Percentiles rank a stretch among this genome's conserved stretches.
phyloP scores from a whole-genome alignment of 805 yeast species.

The Pichia thaimueangensis region DNA sequence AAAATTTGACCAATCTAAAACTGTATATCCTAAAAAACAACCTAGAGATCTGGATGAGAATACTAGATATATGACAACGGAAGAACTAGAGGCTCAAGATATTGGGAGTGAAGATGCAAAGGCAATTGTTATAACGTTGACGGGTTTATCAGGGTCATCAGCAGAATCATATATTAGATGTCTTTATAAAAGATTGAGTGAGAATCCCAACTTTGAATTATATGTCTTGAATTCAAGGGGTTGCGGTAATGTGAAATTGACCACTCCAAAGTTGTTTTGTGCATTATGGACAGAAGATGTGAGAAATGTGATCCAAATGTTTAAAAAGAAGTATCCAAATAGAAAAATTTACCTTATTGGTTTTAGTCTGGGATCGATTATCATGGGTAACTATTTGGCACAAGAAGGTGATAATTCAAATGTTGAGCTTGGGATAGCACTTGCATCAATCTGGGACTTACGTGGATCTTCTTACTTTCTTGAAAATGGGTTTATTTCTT shows the following conservation, averaged over 20 bases:
- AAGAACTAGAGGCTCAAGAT: conserved; percentile 34
- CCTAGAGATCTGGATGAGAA: conserved; percentile 38
- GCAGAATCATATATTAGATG: conserved; percentile 71
- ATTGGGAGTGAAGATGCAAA: conserved; percentile 27
- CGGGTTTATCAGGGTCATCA: conserved; percentile 84
- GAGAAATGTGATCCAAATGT: conserved; percentile 44
- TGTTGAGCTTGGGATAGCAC: conserved; percentile 49
- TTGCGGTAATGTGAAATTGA: conserved; percentile 61
- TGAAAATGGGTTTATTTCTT: conserved; percentile 36
- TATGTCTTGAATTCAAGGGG: conserved; percentile 72
- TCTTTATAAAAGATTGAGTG: conserved; percentile 35
- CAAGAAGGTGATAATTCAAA: conserved; percentile 46
- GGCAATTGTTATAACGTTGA: conserved; percentile 62
- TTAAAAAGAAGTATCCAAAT: conserved; percentile 48
- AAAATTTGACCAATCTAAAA: conserved; percentile 17
- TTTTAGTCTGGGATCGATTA: conserved; percentile 71
- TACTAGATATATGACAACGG: conserved; percentile 45
- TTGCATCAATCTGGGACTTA: conserved; percentile 75
- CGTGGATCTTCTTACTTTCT: conserved; percentile 41
- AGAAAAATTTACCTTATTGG: conserved; percentile 69
- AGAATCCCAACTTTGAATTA: conserved; percentile 45
- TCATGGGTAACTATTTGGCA: conserved; percentile 67
- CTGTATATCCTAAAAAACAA: conserved; percentile 31
- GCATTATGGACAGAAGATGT: conserved; percentile 72
- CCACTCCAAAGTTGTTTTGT: conserved; percentile 64